phyloP scores from a whole-genome alignment of 345 rosid genomes.

The Murraya koenigii region DNA sequence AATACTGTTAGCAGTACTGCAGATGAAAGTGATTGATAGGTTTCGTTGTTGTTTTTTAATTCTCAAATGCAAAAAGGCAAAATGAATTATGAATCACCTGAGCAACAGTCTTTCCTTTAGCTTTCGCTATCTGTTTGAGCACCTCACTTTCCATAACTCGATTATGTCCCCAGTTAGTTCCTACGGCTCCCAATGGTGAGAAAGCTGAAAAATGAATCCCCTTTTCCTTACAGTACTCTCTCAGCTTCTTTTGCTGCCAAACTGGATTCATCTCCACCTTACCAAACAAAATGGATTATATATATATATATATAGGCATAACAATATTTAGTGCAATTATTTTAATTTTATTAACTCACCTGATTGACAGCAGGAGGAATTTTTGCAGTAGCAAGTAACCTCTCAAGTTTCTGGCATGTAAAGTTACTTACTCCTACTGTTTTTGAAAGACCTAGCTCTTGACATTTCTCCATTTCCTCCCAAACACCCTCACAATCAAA shows the following conservation, averaged over 20 bases:
- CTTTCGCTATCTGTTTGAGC: conserved; percentile 30
- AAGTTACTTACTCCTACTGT: conserved; percentile 43
- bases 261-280: conserved; percentile 38
- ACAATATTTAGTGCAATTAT: too few relatives aligned
- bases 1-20: too few relatives aligned
- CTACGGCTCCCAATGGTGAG: conserved; percentile 35
- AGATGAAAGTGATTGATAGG: too few relatives aligned
- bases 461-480: conserved; percentile 46
- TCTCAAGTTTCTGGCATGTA: conserved; percentile 30
- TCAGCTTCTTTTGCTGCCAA: conserved; percentile 39
- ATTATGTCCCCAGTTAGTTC: conserved; percentile 31
- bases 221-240: conserved; percentile 25
- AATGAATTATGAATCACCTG: conserved; percentile 23
- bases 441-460: conserved; percentile 29
- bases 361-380: conserved; percentile 41
- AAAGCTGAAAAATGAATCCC: conserved; percentile 30
- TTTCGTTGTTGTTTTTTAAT: too few relatives aligned
- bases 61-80: too few relatives aligned
- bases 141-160: conserved; percentile 26
- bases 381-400: conserved; percentile 24
- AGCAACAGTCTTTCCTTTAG: conserved; percentile 25
- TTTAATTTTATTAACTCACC: conserved; percentile 2
- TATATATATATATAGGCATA: background rate
- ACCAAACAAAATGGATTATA: too few relatives aligned
- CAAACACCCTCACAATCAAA: conserved; percentile 28